Base-by-base conservation (phyloP, 106 monocot genomes). In the Cymbidium sinense region DNA sequence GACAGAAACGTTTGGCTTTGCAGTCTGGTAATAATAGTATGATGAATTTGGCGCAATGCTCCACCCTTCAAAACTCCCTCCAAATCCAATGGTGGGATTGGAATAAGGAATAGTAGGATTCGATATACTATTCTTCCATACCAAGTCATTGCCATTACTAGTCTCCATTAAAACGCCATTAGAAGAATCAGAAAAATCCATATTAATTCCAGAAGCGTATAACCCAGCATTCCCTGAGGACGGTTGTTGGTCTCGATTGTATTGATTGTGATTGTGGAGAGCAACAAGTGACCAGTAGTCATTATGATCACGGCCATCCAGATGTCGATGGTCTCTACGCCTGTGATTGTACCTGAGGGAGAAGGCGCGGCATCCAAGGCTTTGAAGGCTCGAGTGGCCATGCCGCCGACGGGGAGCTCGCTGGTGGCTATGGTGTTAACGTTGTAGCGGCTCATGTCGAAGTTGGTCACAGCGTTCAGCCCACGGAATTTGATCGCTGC, bases 401-500 rank as follows among this genome's bases (percentile, higher is more conserved):
- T 81, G 71, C 71, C 83, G 25, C 96, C 92, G 31, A 96, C 88
- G 9, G 96, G 96, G 2, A 93, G 90, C 58, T 91, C 91, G 84
- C 93, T 88, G 79, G 70, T 90, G n/a, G 84, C 77, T 28, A 96
- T 96, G 89, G 85, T 93, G 76, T 91, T 88, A 1, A 96, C 88
- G 64, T 96, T 89, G 65, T 96, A 96, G 11, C 93, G 89, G 84
- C 93, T 93, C 85, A 96, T 96, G 78, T 93, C 93, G 73, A 96
- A 96, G 86, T 96, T 96, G 36, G 96, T 96, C 27, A 96, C 96
- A 0, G 96, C 96, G 61, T 93, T 96, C 7, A 90, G 88, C 2
- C 96, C 96, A 0, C 96, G 87, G 75, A 96, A 96, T 76, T 96
- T 96, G 75, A 96, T 96, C 11, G 96, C 96, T 0, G 96, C 96